Evolutionary conservation across 176 grass and related monocot species (phyloP).

Genomic region (Avena insularis): DNA sequence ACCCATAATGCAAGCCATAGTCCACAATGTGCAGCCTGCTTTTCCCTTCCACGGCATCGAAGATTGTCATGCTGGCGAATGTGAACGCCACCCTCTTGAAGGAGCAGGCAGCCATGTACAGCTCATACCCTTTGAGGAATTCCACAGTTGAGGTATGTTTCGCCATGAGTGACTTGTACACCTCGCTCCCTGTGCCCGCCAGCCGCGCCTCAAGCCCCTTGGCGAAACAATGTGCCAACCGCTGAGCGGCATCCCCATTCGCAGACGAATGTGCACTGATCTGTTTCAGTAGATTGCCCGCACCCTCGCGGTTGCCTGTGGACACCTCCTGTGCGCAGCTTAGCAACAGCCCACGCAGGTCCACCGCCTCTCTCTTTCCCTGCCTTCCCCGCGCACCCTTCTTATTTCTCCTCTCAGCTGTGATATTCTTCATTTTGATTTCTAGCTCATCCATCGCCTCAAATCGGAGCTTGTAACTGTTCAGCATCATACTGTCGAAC

Average conservation of each 20-base stretch:
- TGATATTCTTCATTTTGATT: neutral
- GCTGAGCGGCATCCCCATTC: constrained; percentile 48
- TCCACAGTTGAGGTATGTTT: constrained; percentile 33
- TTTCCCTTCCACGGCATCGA: constrained; percentile 22
- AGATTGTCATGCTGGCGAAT: constrained; percentile 56
- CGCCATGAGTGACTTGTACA: constrained; percentile 47
- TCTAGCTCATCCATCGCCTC: constrained; percentile 28
- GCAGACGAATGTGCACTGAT: constrained; percentile 46
- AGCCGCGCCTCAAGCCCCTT: constrained; percentile 57
- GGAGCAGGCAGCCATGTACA: constrained; percentile 55
- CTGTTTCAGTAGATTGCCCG: constrained; percentile 41
- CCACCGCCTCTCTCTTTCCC: constrained; percentile 39
- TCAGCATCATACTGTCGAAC: constrained; percentile 46
- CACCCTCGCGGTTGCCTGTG: constrained; percentile 33
- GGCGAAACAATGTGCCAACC: constrained; percentile 61
- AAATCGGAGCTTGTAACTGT: neutral
- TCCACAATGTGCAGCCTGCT: constrained; percentile 57
- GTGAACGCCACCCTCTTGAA: constrained; percentile 40
- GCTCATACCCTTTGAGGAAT: constrained; percentile 50
- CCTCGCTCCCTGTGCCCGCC: constrained; percentile 46
- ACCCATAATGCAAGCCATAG: constrained; percentile 43
- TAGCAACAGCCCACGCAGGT: constrained; percentile 57
- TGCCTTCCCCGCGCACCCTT: neutral
- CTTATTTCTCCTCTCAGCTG: constrained; percentile 20
- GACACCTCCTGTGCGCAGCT: constrained; percentile 58